A percentile compares a stretch with the other conserved stretches of the same genome.
These are phyloP conservation scores for Trichosanthes cucumerina DNA, from an alignment of 306 rosid genomes.

Conservation along the genomic window DNA sequence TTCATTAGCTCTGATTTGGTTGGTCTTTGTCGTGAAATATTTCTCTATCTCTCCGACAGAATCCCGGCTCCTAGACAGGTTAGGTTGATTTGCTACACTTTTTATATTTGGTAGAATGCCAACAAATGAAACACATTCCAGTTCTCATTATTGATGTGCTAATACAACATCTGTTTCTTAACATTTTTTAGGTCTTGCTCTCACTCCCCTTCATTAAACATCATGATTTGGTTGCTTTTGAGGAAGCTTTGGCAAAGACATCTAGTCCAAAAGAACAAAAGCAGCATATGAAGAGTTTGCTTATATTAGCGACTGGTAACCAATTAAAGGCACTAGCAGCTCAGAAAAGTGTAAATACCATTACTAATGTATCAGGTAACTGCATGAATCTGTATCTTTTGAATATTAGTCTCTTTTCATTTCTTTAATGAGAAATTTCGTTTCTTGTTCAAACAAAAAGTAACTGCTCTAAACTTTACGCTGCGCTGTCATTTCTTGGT, in stretches of 20 bases:
- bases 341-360: conserved; percentile 74
- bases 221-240: conserved; percentile 76
- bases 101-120: background rate
- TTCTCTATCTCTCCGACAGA: conserved; percentile 65
- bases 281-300: conserved; percentile 80
- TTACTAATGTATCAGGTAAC: conserved; percentile 87
- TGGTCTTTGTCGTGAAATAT: conserved; percentile 85
- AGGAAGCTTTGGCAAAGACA: conserved; percentile 82
- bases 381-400: background rate
- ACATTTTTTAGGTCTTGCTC: conserved; percentile 44
- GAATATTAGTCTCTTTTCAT: background rate
- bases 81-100: conserved; percentile 16
- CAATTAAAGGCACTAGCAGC: conserved; percentile 81
- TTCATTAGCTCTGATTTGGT: conserved; percentile 80
- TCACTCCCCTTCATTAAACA: conserved; percentile 68
- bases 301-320: conserved; percentile 73
- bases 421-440: background rate
- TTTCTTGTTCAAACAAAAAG: background rate
- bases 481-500: background rate
- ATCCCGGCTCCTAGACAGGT: conserved; percentile 94
- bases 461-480: background rate
- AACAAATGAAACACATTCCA: background rate
- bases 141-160: background rate
- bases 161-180: background rate
- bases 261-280: conserved; percentile 90